A percentile compares a stretch with the other conserved stretches of the same genome.
Evolutionary conservation across 1,284 basidiomycete species (phyloP).

Genomic region (Ustilago nuda): DNA sequence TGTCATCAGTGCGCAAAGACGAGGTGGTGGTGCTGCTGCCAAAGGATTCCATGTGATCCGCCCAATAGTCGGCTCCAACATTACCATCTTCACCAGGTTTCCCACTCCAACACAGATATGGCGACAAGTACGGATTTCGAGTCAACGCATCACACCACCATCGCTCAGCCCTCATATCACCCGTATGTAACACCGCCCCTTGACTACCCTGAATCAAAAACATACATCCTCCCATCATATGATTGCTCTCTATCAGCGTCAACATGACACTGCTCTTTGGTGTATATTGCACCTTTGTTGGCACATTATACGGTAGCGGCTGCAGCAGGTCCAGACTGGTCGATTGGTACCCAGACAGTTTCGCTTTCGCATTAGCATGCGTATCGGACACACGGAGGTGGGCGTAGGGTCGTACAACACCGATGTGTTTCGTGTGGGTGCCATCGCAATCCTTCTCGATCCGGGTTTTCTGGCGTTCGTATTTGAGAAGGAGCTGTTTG

Average conservation of each 20-base stretch:
- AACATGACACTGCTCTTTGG: conserved; percentile 75
- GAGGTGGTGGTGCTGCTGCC: conserved; percentile 21
- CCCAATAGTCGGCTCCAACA: conserved; percentile 15
- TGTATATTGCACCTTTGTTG: conserved; percentile 76
- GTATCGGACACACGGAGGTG: conserved; percentile 40
- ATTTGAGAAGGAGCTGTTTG: conserved; percentile 55
- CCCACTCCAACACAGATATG: conserved; percentile 74
- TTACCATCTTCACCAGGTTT: background rate
- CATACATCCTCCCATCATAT: conserved; percentile 94
- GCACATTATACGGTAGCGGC: conserved; percentile 71
- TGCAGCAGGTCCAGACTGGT: conserved; percentile 43
- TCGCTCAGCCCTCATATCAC: conserved; percentile 87
- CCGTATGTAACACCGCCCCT: conserved; percentile 86
- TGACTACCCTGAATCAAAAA: conserved; percentile 82
- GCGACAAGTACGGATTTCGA: conserved; percentile 78
- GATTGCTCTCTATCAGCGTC: conserved; percentile 89
- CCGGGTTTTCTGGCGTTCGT: conserved; percentile 52
- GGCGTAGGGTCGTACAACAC: conserved; percentile 50
- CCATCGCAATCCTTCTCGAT: conserved; percentile 41
- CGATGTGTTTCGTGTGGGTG: conserved; percentile 11
- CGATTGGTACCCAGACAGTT: conserved; percentile 28
- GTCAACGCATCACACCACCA: conserved; percentile 79
- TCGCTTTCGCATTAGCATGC: conserved; percentile 35
- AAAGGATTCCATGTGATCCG: conserved; percentile 32
- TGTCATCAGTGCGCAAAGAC: conserved; percentile 4